Base-by-base conservation (phyloP, 148 eudicot species). In the Diospyros lotus region DNA sequence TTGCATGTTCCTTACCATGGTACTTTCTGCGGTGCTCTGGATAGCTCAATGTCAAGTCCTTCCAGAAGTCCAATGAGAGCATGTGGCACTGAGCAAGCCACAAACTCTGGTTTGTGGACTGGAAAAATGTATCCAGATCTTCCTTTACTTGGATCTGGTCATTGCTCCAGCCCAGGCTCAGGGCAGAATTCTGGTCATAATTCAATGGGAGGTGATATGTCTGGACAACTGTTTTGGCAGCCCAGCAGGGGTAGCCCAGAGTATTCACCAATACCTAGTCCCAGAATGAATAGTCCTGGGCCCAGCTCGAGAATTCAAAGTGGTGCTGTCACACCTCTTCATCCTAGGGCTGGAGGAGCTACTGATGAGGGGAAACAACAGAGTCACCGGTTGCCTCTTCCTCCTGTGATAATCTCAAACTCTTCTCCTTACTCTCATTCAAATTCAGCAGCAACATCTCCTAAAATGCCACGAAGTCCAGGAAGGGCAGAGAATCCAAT, bases 81-180 rank as follows among this genome's bases (percentile, higher is more conserved):
- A 45, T 79, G 82, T 83, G 86, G 89, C 69, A 77, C 79, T 54
- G 99, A 92, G 73, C 96, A 87, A 83, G 82, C 76, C 44, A 74
- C 86, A 75, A 89, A 84, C 69, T 71, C 96, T 72, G 90, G 85
- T 61, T 85, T 86, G 69, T 86, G 89, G 88, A 84, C 92, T 18
- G 86, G 85, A 60, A 95, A 87, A 79, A 85, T 84, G 55, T 85
- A 87, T 86, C 84, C 94, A 58, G 98, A 92, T 74, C 80, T 87
- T 73, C 86, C 87, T 54, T 84, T 89, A 42, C 87, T 90, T 76
- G 96, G 99, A 64, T 95, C 97, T 67, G 96, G 97, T 61, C 97
- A 92, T 50, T 92, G 97, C 91, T 95, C 99, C 48, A 95, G 98
- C 82, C 99, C 99, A 8, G 99, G 96, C 15, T 95, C 99, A 15